phyloP scores from a whole-genome alignment of 148 eudicot genomes.

The Vaccinium myrtillus region DNA sequence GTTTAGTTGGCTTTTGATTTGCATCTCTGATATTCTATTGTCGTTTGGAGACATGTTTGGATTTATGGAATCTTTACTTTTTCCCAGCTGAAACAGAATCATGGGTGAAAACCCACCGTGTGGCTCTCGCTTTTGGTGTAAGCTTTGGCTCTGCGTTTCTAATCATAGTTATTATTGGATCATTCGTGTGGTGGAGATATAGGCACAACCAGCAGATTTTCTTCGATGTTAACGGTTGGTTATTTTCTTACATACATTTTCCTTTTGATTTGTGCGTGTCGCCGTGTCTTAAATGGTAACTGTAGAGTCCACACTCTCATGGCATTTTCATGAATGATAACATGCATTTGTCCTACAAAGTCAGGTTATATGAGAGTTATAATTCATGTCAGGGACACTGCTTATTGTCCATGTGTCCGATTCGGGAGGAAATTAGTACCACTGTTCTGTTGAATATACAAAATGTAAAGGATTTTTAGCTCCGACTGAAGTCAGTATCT shows the following conservation, averaged over 20 bases:
- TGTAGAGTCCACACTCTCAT: not conserved
- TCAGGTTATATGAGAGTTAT: not conserved
- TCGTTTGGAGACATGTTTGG: not conserved
- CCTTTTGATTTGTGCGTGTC: not conserved
- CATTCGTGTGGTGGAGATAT: conserved; percentile 79
- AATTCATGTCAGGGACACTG: not conserved
- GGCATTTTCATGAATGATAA: not conserved
- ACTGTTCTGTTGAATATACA: not conserved
- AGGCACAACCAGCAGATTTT: conserved; percentile 66
- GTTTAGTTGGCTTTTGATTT: not conserved
- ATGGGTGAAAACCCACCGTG: conserved; percentile 43
- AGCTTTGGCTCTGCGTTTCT: conserved; percentile 58
- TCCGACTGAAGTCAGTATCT: not conserved
- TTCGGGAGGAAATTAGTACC: not conserved
- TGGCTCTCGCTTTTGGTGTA: conserved; percentile 64
- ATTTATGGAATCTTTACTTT: conserved; percentile 4
- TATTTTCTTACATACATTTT: not conserved
- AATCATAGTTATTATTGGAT: conserved; percentile 33
- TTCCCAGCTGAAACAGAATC: conserved; percentile 42
- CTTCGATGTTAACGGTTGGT: conserved; percentile 86
- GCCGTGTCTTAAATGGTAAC: not conserved
- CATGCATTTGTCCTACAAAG: not conserved
- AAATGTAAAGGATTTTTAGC: not conserved
- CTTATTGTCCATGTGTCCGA: not conserved
- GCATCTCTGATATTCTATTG: not conserved